Percentiles rank a stretch among this genome's conserved stretches.
Conservation (phyloP, 2,329 filamentous ascomycete species). For the Podosphaera xanthii region DNA sequence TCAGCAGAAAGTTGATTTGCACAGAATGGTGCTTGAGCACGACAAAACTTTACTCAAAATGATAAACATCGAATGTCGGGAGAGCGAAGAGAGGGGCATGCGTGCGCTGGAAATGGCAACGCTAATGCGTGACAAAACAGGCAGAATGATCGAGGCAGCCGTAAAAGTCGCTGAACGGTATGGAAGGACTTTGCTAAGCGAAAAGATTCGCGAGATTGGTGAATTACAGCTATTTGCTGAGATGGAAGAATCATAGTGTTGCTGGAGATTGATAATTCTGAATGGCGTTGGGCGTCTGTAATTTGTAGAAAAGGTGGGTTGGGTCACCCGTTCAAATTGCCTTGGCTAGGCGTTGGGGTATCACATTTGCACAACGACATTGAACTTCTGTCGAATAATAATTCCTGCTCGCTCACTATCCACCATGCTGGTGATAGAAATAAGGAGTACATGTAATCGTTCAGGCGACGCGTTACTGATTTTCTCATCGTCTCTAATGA, state of each 20-base stretch:
- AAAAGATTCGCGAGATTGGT: slow-evolving; percentile 74
- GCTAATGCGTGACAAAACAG: slow-evolving; percentile 63
- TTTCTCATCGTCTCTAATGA: no score
- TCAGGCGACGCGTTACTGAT: no score
- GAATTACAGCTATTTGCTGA: slow-evolving; percentile 25
- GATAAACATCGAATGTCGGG: slow-evolving; percentile 70
- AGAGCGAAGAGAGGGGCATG: slow-evolving; percentile 85
- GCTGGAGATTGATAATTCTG: not conserved
- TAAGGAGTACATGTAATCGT: no score
- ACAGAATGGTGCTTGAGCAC: slow-evolving; percentile 55
- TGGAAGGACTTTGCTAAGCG: slow-evolving; percentile 53
- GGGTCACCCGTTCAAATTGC: no score
- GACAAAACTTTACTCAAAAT: slow-evolving; percentile 82
- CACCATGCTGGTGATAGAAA: no score
- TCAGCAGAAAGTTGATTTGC: slow-evolving; percentile 42
- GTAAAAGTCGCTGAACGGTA: slow-evolving; percentile 76
- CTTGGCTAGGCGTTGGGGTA: no score
- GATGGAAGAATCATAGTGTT: slow-evolving; percentile 13
- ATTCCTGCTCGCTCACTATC: no score
- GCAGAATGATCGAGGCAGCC: slow-evolving; percentile 79
- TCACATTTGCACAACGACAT: no score
- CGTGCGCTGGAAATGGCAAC: slow-evolving; percentile 77
- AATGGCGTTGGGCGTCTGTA: not conserved
- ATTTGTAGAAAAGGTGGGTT: not conserved
- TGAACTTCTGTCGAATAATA: no score